Conservation (phyloP, 2,329 filamentous ascomycete genomes). For the Talaromyces pinophilus region DNA sequence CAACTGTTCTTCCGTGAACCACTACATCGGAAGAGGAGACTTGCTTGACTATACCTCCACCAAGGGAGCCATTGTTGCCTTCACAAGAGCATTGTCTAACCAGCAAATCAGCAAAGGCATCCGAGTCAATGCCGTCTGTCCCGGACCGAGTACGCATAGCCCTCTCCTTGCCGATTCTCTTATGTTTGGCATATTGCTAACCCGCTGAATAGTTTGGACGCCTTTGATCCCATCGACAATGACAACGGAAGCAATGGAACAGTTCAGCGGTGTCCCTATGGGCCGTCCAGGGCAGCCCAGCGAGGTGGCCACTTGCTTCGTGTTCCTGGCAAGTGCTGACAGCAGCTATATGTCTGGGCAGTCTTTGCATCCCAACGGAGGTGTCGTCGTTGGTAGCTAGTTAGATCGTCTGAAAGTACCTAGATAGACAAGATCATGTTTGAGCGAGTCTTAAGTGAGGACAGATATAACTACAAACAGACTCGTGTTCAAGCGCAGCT, state of each 20-base stretch:
- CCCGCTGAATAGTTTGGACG: slow-evolving; percentile 62
- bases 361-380: slow-evolving; percentile 65
- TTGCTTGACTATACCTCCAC: slow-evolving; percentile 80
- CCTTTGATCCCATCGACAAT: slow-evolving; percentile 74
- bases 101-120: slow-evolving; percentile 73
- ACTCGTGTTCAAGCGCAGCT: neutral
- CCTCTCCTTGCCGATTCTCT: neutral
- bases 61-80: slow-evolving; percentile 71
- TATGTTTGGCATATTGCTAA: slow-evolving; percentile 19
- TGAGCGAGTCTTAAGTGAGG: neutral
- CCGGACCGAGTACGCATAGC: slow-evolving; percentile 59
- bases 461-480: neutral
- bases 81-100: slow-evolving; percentile 75
- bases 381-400: slow-evolving; percentile 55
- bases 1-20: slow-evolving; percentile 83
- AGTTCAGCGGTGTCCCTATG: slow-evolving; percentile 71
- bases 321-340: slow-evolving; percentile 75
- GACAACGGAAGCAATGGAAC: slow-evolving; percentile 67
- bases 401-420: slow-evolving; percentile 28
- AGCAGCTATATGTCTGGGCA: slow-evolving; percentile 75
- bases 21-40: slow-evolving; percentile 76
- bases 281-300: slow-evolving; percentile 76
- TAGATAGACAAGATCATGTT: neutral
- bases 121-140: slow-evolving; percentile 73
- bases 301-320: slow-evolving; percentile 78